These are phyloP conservation scores for Ustilago nuda DNA, from an alignment of 1,284 basidiomycete genomes.

Conservation along the genomic window DNA sequence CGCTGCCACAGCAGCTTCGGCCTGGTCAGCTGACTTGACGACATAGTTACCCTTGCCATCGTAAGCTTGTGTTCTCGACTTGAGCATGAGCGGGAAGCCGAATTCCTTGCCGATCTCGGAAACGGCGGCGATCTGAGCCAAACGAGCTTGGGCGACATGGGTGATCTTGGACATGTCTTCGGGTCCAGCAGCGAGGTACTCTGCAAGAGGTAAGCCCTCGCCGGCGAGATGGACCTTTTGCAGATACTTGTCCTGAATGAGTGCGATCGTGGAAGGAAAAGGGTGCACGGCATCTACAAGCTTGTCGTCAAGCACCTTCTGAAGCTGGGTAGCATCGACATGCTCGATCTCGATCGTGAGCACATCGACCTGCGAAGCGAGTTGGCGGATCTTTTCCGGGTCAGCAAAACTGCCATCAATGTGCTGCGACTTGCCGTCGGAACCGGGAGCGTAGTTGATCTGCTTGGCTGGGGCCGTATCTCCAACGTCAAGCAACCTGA, in stretches of 20 bases:
- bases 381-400: conserved; percentile 80
- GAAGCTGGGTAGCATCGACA: conserved; percentile 84
- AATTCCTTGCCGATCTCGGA: conserved; percentile 70
- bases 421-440: conserved; percentile 72
- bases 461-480: conserved; percentile 89
- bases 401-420: conserved; percentile 91
- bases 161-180: conserved; percentile 70
- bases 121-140: conserved; percentile 68
- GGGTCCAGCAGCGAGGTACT: conserved; percentile 73
- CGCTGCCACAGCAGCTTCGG: conserved; percentile 75
- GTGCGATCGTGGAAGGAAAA: conserved; percentile 81
- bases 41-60: conserved; percentile 95
- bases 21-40: conserved; percentile 74
- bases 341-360: conserved; percentile 98
- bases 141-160: conserved; percentile 72
- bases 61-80: conserved; percentile 92
- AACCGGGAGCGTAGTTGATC: conserved; percentile 71
- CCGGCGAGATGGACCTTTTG: conserved; percentile 80
- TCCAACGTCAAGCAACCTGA: conserved; percentile 89
- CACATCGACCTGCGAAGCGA: conserved; percentile 85
- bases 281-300: conserved; percentile 78
- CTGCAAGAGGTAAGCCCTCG: conserved; percentile 76
- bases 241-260: conserved; percentile 94
- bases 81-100: conserved; percentile 94
- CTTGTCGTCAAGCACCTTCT: conserved; percentile 63